These are phyloP conservation scores for Scenedesmus sp. DNA, from an alignment of 163 green algal genomes.

Conservation along the genomic window DNA sequence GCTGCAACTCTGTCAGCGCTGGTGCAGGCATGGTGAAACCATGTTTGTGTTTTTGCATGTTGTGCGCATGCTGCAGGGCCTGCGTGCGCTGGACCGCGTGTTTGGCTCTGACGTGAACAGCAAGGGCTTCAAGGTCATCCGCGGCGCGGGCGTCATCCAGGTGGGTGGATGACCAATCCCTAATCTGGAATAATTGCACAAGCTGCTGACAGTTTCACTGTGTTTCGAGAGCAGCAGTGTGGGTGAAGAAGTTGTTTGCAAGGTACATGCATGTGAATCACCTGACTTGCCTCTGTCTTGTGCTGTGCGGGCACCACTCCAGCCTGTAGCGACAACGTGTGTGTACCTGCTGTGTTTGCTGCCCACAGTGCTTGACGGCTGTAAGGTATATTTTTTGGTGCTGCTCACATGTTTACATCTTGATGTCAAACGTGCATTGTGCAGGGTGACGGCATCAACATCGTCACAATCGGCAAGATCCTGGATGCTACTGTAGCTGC, in stretches of 20 bases:
- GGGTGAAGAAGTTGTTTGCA: too few relatives aligned
- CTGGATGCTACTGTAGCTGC: slow-evolving; percentile 72
- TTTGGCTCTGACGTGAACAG: slow-evolving; percentile 88
- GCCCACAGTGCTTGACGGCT: neutral
- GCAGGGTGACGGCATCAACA: slow-evolving; percentile 76
- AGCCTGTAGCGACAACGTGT: too few relatives aligned
- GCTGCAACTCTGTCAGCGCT: neutral
- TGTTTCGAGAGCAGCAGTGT: neutral
- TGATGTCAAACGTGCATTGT: slow-evolving; percentile 20
- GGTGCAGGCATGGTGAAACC: neutral
- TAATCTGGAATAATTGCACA: neutral
- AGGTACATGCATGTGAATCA: too few relatives aligned
- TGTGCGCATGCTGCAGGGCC: slow-evolving; percentile 51
- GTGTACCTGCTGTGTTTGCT: too few relatives aligned
- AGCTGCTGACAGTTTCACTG: neutral
- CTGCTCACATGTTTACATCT: neutral
- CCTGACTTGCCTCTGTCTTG: too few relatives aligned
- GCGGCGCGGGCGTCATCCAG: slow-evolving; percentile 87
- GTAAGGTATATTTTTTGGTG: neutral
- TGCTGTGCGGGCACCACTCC: too few relatives aligned
- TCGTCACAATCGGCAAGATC: slow-evolving; percentile 65
- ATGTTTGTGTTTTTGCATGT: neutral
- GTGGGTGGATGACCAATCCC: neutral
- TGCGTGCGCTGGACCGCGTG: slow-evolving; percentile 73
- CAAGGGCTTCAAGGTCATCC: slow-evolving; percentile 86